Evolutionary conservation across 1,284 basidiomycete genomes (phyloP), one percentile per base, ranked within the genome.

Genomic region (Moesziomyces antarcticus): DNA sequence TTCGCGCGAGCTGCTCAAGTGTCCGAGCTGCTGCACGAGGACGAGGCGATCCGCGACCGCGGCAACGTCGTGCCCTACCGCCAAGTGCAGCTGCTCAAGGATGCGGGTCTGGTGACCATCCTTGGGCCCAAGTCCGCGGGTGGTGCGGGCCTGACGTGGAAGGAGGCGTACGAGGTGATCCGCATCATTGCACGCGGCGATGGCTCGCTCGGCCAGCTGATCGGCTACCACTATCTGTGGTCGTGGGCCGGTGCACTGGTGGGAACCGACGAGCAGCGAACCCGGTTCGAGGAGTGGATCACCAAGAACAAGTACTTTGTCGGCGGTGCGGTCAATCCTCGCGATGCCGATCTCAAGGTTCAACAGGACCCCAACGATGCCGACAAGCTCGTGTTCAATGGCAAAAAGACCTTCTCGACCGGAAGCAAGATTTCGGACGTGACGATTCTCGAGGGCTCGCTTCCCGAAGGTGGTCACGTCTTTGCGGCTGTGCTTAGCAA

Each of bases 271-370:
- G 82, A 77, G 50, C 82, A 83, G 68, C 37, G 64, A 18, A 46
- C 30, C 24, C 50, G 73, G 43, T 57, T 60, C 48, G 61, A 75
- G 25, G 65, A 73, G 37, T 76, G 68, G 71, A 53, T 75, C 54
- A 81, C 67, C 40, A 58, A 77, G 63, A 78, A 77, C 56, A 66
- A 72, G 42, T 73, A 73, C 68, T 82, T 82, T 56, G 57, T 83
- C 50, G 84, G 84, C 13, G 83, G 75, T 6, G 84, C 83, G 0
- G 84, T 85, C 64, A 85, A 85, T 65, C 84, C 83, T 1, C 76
- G 83, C 25, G 84, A 85, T 64, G 56, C 74, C 20, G 83, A 84
- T 48, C 73, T 85, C 51, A 60, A 71, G 24, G 79, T 82, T 40
- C 66, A 44, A 18, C 41, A 77, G 40, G 70, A 81, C 52, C 71